These are phyloP conservation scores for Entomophthora muscae DNA, from an alignment of 371 early-diverging fungal species.

Conservation along the genomic window DNA sequence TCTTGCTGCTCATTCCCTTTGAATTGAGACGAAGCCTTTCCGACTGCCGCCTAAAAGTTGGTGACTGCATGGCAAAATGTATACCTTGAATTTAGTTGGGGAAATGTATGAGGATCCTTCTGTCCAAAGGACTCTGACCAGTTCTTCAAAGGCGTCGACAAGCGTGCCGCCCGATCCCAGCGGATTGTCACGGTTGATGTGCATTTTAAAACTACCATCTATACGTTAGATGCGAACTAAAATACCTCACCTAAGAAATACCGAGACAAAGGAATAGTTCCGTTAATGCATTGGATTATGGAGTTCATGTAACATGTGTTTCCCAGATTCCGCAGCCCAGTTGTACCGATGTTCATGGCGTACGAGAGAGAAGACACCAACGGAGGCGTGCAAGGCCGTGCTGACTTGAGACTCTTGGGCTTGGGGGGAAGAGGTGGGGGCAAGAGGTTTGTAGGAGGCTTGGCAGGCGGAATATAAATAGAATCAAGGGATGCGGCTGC, in stretches of 20 bases:
- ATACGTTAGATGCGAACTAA: conserved; percentile 12
- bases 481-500: conserved; percentile 11
- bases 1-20: conserved; percentile 52
- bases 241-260: conserved; percentile 48
- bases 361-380: neutral
- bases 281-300: conserved; percentile 81
- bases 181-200: conserved; percentile 56
- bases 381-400: neutral
- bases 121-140: conserved; percentile 53
- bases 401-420: neutral
- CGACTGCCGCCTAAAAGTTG: conserved; percentile 24
- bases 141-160: conserved; percentile 43
- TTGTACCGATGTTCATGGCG: conserved; percentile 30
- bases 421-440: conserved; percentile 3
- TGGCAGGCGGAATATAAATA: conserved; percentile 14
- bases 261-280: conserved; percentile 63
- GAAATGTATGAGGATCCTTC: conserved; percentile 33
- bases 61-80: neutral
- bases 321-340: conserved; percentile 85
- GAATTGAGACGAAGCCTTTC: conserved; percentile 44
- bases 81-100: conserved; percentile 27
- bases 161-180: conserved; percentile 64
- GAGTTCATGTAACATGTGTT: conserved; percentile 98
- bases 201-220: conserved; percentile 43
- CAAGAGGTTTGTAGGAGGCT: too few relatives aligned